These are phyloP conservation scores for Kwoniella sp. DNA, from an alignment of 768 basidiomycete species.

Conservation along the genomic window DNA sequence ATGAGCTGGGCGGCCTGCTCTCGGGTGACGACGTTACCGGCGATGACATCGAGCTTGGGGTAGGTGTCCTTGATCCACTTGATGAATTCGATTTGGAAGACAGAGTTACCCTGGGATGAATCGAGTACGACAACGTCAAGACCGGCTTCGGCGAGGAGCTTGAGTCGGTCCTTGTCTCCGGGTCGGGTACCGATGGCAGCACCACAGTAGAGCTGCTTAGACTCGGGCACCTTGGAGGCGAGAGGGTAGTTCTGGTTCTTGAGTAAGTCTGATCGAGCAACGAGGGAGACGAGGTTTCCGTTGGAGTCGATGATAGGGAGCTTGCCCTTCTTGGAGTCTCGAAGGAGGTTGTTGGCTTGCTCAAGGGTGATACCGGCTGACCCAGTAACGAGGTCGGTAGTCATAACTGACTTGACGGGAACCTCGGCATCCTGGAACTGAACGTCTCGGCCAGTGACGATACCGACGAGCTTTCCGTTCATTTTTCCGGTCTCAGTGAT, in stretches of 20 bases:
- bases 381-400: constrained; percentile 81
- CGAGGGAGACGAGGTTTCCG: constrained; percentile 74
- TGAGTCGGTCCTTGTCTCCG: constrained; percentile 79
- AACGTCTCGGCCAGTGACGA: constrained; percentile 93
- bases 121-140: constrained; percentile 93
- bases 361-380: constrained; percentile 81
- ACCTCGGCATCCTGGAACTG: constrained; percentile 78
- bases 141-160: constrained; percentile 85
- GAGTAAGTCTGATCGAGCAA: constrained; percentile 93
- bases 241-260: constrained; percentile 97
- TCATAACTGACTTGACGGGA: constrained; percentile 83
- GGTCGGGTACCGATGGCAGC: constrained; percentile 93
- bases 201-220: constrained; percentile 94
- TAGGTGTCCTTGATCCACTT: constrained; percentile 84
- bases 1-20: constrained; percentile 95
- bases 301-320: constrained; percentile 75
- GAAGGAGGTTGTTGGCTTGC: constrained; percentile 91
- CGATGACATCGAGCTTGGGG: constrained; percentile 87
- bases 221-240: constrained; percentile 84
- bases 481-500: constrained; percentile 88
- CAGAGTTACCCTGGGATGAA: constrained; percentile 94
- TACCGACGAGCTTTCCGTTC: constrained; percentile 90
- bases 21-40: constrained; percentile 96
- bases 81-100: constrained; percentile 93
- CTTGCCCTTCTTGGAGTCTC: constrained; percentile 96